Base-by-base conservation (phyloP, 2,329 filamentous ascomycete genomes). In the Nemania serpens region DNA sequence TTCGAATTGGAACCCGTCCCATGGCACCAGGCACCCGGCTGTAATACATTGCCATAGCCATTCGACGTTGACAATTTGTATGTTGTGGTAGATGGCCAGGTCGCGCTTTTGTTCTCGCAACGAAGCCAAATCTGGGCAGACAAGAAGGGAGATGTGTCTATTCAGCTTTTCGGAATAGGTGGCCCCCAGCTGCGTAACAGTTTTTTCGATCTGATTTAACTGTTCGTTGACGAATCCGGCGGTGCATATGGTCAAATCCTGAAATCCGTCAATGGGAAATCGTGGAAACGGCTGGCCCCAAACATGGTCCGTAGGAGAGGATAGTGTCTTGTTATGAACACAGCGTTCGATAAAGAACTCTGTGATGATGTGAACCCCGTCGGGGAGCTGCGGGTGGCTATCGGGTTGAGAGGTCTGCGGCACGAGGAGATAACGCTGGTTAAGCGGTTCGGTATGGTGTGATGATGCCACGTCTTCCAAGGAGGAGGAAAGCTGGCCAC, bases 311-410 rank as follows among this genome's bases (percentile, higher is more conserved):
- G 81, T 78, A 5, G 93, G 91, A 33, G 89, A 80, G 48, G 91
- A 81, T 68, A 94, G 84, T 25, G 77, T 79, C 74, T 91, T 95
- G 65, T 86, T 85, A 72, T 93, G 88, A 41, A 99, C 79, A 73
- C 94, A 98, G 49, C 87, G 86, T 76, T 99, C 95, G 54, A 99
- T 82, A 84, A 94, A 99, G 82, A 95, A 96, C 72, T 97, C 93
- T 11, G 93, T 98, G 34, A 96, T 87, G 42, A 84, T 73, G 52
- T 81, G 73, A 7, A 84, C 71, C 29, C 74, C 78, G 48, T 77
- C 73, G 4, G 75, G 74, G 3, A 76, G 65, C 1, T 46, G 33
- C 1, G 79, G 83, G 47, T 82, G 81, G 0, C 77, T 76, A 1
- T 79, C 75, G 1, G 81, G 76, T 13, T 77, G 76, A 0, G 82